These are phyloP conservation scores for Penicillium aurantiogriseum DNA, from an alignment of 2,329 filamentous ascomycete species.

Conservation along the genomic window DNA sequence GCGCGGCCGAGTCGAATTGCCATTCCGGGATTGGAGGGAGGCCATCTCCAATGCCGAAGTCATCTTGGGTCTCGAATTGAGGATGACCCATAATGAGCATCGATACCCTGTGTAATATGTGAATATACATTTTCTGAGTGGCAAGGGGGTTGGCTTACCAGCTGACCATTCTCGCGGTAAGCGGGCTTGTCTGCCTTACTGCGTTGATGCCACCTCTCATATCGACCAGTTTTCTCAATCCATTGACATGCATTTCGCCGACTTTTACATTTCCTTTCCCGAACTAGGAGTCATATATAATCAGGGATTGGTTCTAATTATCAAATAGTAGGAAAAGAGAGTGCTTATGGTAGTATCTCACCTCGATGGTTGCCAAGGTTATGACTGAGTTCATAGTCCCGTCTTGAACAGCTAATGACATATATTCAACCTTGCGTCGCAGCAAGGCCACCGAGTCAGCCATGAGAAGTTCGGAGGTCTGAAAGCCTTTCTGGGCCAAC, in stretches of 20 bases:
- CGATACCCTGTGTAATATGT: constrained; percentile 50
- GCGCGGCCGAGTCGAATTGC: constrained; percentile 35
- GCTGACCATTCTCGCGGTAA: constrained; percentile 56
- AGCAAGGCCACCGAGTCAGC: constrained; percentile 55
- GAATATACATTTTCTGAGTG: background rate
- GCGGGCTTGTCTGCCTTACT: constrained; percentile 50
- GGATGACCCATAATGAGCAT: constrained; percentile 55
- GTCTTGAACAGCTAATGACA: constrained; percentile 51
- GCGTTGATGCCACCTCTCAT: constrained; percentile 53
- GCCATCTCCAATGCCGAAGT: constrained; percentile 50
- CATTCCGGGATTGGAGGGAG: constrained; percentile 52
- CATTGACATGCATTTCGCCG: constrained; percentile 51
- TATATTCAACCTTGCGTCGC: constrained; percentile 50
- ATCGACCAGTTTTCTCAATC: constrained; percentile 50
- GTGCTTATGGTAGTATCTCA: constrained; percentile 29
- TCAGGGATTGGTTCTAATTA: constrained; percentile 3
- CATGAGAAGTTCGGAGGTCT: constrained; percentile 57
- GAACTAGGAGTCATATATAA: constrained; percentile 35
- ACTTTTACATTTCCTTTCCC: constrained; percentile 53
- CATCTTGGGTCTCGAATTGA: constrained; percentile 55
- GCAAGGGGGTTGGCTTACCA: constrained; percentile 42
- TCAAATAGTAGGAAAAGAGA: background rate
- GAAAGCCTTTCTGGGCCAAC: constrained; percentile 53
- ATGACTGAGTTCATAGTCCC: constrained; percentile 59
- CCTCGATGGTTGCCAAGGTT: constrained; percentile 59